These are phyloP conservation scores for Laetiporus sulphureus DNA, from an alignment of 1,284 basidiomycete genomes.

Conservation along the genomic window DNA sequence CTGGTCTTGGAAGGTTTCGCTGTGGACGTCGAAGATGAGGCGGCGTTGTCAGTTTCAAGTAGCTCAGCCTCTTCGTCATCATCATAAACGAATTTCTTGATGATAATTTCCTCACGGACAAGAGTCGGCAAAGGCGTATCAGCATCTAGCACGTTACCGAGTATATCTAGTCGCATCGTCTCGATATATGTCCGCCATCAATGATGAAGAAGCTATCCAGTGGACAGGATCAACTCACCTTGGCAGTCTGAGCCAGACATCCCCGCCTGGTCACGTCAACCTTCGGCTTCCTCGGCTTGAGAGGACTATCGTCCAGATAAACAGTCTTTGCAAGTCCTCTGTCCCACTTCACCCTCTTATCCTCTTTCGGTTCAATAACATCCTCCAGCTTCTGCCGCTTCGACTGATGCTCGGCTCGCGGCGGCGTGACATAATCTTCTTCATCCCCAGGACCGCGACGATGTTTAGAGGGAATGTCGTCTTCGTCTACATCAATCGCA, in stretches of 20 bases:
- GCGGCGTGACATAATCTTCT: conserved; percentile 71
- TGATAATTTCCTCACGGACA: conserved; percentile 58
- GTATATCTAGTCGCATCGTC: conserved; percentile 60
- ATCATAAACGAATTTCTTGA: conserved; percentile 82
- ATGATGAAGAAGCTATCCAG: neutral
- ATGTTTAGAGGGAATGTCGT: conserved; percentile 34
- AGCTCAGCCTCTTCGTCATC: conserved; percentile 31
- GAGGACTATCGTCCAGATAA: conserved; percentile 53
- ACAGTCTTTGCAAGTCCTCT: conserved; percentile 55
- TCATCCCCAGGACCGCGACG: conserved; percentile 71
- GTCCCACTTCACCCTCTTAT: conserved; percentile 76
- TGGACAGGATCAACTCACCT: conserved; percentile 34
- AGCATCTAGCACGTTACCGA: conserved; percentile 69
- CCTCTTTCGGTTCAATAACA: conserved; percentile 20
- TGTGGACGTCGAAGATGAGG: conserved; percentile 23
- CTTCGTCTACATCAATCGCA: conserved; percentile 23
- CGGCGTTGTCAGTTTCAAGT: conserved; percentile 4
- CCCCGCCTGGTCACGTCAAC: conserved; percentile 46
- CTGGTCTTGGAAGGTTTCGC: conserved; percentile 43
- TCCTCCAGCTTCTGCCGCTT: conserved; percentile 32
- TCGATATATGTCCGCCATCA: no score
- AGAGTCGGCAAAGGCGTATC: conserved; percentile 56
- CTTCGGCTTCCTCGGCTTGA: conserved; percentile 36
- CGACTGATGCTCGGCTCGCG: conserved; percentile 30
- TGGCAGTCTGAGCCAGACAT: conserved; percentile 57